Percentiles rank a stretch among this genome's conserved stretches.
phyloP scores from a whole-genome alignment of 2,329 filamentous ascomycete species.

The Elsinoe perseae region DNA sequence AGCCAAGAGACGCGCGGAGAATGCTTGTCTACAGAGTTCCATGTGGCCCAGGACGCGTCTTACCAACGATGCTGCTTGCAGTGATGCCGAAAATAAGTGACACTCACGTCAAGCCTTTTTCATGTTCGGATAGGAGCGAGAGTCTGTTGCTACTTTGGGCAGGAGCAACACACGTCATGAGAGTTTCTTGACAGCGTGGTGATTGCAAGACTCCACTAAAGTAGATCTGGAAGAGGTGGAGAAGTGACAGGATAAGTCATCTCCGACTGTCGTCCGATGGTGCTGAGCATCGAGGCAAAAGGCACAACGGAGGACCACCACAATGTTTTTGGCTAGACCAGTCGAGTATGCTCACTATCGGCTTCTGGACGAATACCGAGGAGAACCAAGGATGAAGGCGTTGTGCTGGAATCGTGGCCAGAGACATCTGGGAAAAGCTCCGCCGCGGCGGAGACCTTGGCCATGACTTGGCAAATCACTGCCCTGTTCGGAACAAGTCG shows the following conservation, averaged over 20 bases:
- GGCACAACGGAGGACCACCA: background rate
- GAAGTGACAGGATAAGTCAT: background rate
- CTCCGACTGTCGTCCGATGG: background rate
- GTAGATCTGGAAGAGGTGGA: background rate
- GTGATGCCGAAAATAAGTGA: conserved; percentile 15
- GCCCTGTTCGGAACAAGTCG: background rate
- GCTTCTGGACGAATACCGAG: background rate
- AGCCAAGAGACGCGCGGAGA: conserved; percentile 13
- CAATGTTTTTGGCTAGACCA: background rate
- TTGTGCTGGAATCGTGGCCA: background rate
- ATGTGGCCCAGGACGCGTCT: conserved; percentile 12
- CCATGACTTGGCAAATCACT: background rate
- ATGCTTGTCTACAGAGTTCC: conserved; percentile 6
- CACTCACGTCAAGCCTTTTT: background rate
- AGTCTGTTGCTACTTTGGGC: background rate
- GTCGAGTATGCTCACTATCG: background rate
- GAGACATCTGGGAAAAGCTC: background rate
- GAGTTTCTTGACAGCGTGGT: background rate
- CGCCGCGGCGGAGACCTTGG: conserved; percentile 5
- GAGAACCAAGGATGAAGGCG: background rate
- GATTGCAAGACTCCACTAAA: background rate
- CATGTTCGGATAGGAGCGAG: conserved; percentile 3
- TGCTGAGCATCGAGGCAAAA: background rate
- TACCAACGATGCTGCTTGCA: background rate
- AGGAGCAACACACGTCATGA: conserved; percentile 5